Conservation (phyloP, 176 grass and related monocot species). For the Phyllostachys edulis region DNA sequence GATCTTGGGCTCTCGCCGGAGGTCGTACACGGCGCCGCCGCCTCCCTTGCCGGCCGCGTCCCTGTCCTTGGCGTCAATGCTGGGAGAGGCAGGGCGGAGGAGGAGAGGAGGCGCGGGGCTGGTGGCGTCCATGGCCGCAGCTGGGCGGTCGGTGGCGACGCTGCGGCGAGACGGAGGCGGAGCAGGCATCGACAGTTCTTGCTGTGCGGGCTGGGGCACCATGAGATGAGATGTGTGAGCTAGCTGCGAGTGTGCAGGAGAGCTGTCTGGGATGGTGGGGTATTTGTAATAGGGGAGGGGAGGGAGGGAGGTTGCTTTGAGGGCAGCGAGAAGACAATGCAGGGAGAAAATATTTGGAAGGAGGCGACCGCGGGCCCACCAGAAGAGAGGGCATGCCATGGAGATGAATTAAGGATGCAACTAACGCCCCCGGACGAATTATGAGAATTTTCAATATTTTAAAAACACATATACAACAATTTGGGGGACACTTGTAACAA, state of each 20-base stretch:
- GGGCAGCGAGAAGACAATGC: constrained; percentile 8
- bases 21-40: constrained; percentile 34
- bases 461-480: no score
- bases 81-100: not conserved
- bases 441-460: no score
- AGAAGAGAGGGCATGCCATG: not conserved
- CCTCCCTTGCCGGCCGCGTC: not conserved
- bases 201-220: constrained; percentile 36
- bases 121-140: constrained; percentile 44
- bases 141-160: not conserved
- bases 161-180: constrained; percentile 4
- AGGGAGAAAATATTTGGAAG: constrained; percentile 19
- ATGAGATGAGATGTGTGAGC: constrained; percentile 30
- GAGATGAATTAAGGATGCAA: not conserved
- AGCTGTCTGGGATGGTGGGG: constrained; percentile 34
- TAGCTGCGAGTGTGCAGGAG: constrained; percentile 40
- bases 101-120: constrained; percentile 32
- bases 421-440: no score
- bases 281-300: constrained; percentile 66
- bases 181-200: constrained; percentile 10
- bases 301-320: not conserved
- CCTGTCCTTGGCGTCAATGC: constrained; percentile 33
- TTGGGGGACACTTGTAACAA: no score
- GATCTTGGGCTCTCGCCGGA: constrained; percentile 50
- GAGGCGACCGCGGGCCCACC: not conserved